phyloP scores from a whole-genome alignment of 495 filamentous ascomycete species.

The Podospora bellae-mahoneyi region DNA sequence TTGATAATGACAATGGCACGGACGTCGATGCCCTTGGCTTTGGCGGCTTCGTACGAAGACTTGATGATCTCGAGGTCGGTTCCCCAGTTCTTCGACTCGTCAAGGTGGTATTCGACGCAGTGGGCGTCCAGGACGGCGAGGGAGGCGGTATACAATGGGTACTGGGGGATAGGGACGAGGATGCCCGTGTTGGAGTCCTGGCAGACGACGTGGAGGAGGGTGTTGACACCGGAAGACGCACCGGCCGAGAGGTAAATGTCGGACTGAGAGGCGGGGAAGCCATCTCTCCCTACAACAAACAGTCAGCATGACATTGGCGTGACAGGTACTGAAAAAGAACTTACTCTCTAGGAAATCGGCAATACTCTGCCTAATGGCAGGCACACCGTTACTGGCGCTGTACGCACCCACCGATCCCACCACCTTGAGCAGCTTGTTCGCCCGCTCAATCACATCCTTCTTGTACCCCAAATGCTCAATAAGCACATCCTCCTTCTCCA shows the following conservation, averaged over 20 bases:
- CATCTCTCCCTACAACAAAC: constrained; percentile 63
- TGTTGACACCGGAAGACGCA: constrained; percentile 91
- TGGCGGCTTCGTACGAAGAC: constrained; percentile 65
- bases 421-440: constrained; percentile 70
- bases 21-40: constrained; percentile 72
- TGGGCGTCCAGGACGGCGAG: constrained; percentile 79
- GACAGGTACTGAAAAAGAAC: constrained; percentile 18
- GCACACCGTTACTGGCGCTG: constrained; percentile 86
- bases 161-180: constrained; percentile 94
- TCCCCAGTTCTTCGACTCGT: constrained; percentile 81
- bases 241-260: constrained; percentile 85
- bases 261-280: constrained; percentile 71
- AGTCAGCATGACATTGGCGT: not conserved
- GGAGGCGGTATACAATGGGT: constrained; percentile 95
- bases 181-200: constrained; percentile 73
- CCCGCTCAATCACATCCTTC: constrained; percentile 81
- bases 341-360: constrained; percentile 85
- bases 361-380: constrained; percentile 79
- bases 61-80: constrained; percentile 78
- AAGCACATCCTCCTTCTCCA: constrained; percentile 71
- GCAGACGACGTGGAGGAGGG: constrained; percentile 86
- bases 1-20: constrained; percentile 96
- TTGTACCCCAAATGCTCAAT: constrained; percentile 74
- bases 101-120: constrained; percentile 88
- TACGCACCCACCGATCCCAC: constrained; percentile 94